Evolutionary conservation across 2,329 filamentous ascomycete species (phyloP).

Genomic region (Clarireedia monteithiana): DNA sequence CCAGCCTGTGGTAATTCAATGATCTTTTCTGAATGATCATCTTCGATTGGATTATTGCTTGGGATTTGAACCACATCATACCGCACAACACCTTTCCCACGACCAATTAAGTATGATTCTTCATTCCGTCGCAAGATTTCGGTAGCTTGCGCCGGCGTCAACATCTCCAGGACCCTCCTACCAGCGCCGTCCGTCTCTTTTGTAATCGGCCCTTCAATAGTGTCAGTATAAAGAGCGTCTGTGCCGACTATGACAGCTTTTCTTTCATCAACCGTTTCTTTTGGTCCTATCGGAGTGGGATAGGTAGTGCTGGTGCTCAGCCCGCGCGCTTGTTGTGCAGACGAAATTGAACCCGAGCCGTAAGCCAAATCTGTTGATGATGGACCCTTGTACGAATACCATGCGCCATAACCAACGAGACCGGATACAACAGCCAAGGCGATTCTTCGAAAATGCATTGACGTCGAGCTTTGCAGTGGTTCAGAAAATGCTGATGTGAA

Average conservation of each 20-base stretch:
- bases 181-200: slow-evolving; percentile 84
- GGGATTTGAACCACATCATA: slow-evolving; percentile 94
- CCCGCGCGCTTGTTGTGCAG: slow-evolving; percentile 24
- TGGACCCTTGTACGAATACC: slow-evolving; percentile 58
- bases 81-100: slow-evolving; percentile 83
- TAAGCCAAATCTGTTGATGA: slow-evolving; percentile 9
- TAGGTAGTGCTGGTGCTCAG: slow-evolving; percentile 20
- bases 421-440: slow-evolving; percentile 60
- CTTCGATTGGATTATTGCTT: slow-evolving; percentile 96
- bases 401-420: slow-evolving; percentile 65
- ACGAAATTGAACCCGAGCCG: slow-evolving; percentile 6
- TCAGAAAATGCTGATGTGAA: slow-evolving; percentile 15
- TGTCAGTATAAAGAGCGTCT: slow-evolving; percentile 82
- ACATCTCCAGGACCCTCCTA: slow-evolving; percentile 85
- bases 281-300: slow-evolving; percentile 14
- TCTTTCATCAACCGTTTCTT: slow-evolving; percentile 32
- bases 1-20: slow-evolving; percentile 70
- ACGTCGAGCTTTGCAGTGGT: slow-evolving; percentile 32
- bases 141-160: slow-evolving; percentile 89
- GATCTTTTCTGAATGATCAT: slow-evolving; percentile 97
- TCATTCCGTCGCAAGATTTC: slow-evolving; percentile 83
- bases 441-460: slow-evolving; percentile 68
- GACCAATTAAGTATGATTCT: slow-evolving; percentile 82
- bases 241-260: slow-evolving; percentile 82
- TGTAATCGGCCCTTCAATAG: slow-evolving; percentile 76